phyloP scores from a whole-genome alignment of 1,284 basidiomycete species.

The Coriolopsis trogii region DNA sequence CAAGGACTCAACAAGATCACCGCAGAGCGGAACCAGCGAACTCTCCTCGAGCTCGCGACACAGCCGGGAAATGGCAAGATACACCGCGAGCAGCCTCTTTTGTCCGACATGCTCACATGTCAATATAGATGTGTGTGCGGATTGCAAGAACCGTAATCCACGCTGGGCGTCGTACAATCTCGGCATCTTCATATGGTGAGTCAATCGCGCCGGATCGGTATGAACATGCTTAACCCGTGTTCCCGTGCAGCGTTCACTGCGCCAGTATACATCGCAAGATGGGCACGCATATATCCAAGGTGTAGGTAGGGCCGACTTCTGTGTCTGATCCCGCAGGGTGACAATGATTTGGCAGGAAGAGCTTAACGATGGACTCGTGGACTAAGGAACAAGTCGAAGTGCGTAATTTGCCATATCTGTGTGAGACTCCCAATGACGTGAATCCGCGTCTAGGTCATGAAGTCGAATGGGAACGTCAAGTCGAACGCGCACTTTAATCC shows the following conservation, averaged over 20 bases:
- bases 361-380: constrained; percentile 83
- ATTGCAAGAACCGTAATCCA: constrained; percentile 78
- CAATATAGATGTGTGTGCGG: constrained; percentile 82
- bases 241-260: constrained; percentile 64
- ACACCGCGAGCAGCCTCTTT: constrained; percentile 22
- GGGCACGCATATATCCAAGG: constrained; percentile 84
- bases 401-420: constrained; percentile 28
- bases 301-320: constrained; percentile 51
- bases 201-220: constrained; percentile 6
- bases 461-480: constrained; percentile 73
- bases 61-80: constrained; percentile 78
- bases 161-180: constrained; percentile 85
- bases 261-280: constrained; percentile 89
- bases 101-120: no score
- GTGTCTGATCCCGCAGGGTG: constrained; percentile 1
- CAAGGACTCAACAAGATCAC: constrained; percentile 63
- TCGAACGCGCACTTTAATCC: constrained; percentile 79
- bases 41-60: constrained; percentile 63
- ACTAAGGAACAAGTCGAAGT: constrained; percentile 85
- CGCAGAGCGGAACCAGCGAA: constrained; percentile 69
- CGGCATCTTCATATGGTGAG: constrained; percentile 81
- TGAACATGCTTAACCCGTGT: constrained; percentile 1
- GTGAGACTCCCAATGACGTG: constrained; percentile 13
- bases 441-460: constrained; percentile 59
- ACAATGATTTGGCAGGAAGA: constrained; percentile 59